A percentile compares a stretch with the other conserved stretches of the same genome.
These are phyloP conservation scores for Sclerospora graminicola DNA, from an alignment of 352 stramenopile genomes.

Conservation along the genomic window DNA sequence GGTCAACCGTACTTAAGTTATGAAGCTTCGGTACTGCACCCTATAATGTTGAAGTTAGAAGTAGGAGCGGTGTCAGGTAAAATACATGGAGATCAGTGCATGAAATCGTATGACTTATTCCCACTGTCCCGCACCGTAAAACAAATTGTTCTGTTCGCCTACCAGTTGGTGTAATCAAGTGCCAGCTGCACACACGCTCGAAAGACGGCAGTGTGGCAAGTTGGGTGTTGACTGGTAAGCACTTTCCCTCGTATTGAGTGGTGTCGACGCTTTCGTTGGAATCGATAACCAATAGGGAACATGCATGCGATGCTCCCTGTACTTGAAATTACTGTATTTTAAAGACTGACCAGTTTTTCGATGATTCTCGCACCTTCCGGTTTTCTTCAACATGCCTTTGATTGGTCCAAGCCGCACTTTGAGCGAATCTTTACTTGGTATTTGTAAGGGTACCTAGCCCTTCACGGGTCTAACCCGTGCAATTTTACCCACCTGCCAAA, in stretches of 20 bases:
- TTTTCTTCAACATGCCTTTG: neutral
- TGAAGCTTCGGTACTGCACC: too few species aligned
- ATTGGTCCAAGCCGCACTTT: too few species aligned
- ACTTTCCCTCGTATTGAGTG: too few species aligned
- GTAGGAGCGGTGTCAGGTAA: too few species aligned
- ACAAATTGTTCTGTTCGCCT: neutral
- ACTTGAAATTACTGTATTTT: slow-evolving; percentile 1
- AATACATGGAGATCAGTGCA: too few species aligned
- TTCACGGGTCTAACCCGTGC: slow-evolving; percentile 1
- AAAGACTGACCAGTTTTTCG: slow-evolving; percentile 13
- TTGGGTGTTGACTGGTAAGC: neutral
- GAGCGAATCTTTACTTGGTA: too few species aligned
- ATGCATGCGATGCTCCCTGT: slow-evolving; percentile 3
- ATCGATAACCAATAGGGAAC: too few species aligned
- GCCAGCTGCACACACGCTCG: slow-evolving; percentile 4
- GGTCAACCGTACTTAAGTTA: neutral
- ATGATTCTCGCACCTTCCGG: slow-evolving; percentile 5
- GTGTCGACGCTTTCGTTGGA: too few species aligned
- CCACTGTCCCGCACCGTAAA: too few species aligned
- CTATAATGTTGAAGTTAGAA: too few species aligned
- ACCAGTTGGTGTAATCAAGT: slow-evolving; percentile 14
- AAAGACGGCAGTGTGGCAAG: slow-evolving; percentile 3
- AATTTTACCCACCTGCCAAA: neutral
- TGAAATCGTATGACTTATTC: neutral
- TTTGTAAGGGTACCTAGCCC: too few species aligned